These are phyloP conservation scores for Talaromyces borbonicus DNA, from an alignment of 495 filamentous ascomycete species.

Conservation along the genomic window DNA sequence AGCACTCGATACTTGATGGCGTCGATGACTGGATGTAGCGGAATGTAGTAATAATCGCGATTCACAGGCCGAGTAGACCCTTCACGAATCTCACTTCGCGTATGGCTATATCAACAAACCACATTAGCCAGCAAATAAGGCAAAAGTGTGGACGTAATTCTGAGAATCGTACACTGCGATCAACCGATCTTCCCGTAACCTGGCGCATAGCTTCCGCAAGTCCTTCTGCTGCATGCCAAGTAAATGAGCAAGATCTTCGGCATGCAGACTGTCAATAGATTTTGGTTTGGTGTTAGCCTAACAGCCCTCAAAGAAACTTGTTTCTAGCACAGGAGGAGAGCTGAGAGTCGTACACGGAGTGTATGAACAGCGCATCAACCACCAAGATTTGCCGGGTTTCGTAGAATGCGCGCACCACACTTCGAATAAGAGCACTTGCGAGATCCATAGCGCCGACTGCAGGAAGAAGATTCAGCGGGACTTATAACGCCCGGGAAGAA, in stretches of 20 bases:
- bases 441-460: slow-evolving; percentile 55
- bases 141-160: neutral
- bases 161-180: slow-evolving; percentile 54
- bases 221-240: slow-evolving; percentile 83
- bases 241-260: slow-evolving; percentile 76
- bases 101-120: slow-evolving; percentile 42
- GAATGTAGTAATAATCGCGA: slow-evolving; percentile 92
- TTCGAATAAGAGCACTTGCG: slow-evolving; percentile 79
- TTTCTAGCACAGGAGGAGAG: neutral
- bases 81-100: slow-evolving; percentile 68
- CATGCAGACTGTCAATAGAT: slow-evolving; percentile 54
- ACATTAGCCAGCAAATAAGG: slow-evolving; percentile 11
- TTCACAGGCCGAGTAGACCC: slow-evolving; percentile 72
- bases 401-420: slow-evolving; percentile 85
- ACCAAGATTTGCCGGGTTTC: slow-evolving; percentile 80
- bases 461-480: neutral
- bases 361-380: slow-evolving; percentile 83
- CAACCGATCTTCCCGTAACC: slow-evolving; percentile 75
- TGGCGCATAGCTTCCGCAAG: slow-evolving; percentile 75
- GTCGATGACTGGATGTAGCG: slow-evolving; percentile 88
- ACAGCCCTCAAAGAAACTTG: no score
- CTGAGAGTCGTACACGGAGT: slow-evolving; percentile 58
- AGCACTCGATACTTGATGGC: slow-evolving; percentile 93
- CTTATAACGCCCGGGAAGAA: no score
- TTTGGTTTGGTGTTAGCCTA: no score